Base-by-base conservation (phyloP, 2,329 filamentous ascomycete species). In the Allantophomopsis cytisporea region DNA sequence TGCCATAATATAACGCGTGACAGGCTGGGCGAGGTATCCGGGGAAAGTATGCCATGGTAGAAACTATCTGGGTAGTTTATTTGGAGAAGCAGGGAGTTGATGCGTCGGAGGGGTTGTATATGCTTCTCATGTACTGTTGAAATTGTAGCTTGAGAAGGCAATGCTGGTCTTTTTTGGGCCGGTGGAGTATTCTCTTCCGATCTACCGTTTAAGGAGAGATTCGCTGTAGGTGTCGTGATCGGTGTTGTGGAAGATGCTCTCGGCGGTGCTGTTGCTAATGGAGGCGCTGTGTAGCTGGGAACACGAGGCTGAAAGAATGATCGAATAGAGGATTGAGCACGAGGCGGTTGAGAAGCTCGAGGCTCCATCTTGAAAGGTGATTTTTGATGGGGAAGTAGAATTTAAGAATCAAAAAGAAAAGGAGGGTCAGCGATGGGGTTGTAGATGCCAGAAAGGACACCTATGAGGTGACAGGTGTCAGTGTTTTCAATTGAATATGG, bases 11-110 rank as follows among this genome's bases (percentile, higher is more conserved):
- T 68, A 39, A 73, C 65, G 45, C 75, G 74, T 42, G 71, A 77
- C 62, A 73, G 72, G 50, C 32, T 53, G 43, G 66, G 68, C 31
- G 63, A 65, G 16, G 60, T 57, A 14, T 62, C 51, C 10, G 69
- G 65, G 44, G 73, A 62, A 42, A 69, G 58, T 40, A 73, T 65
- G 31, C 62, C 62, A 39, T 63, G 58, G 64, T 80, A 82, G 60
- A 81, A 81, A 36, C 64, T 63, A 53, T 80, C 76, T 3, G 73
- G 67, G 54, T 81, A 82, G 54, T 63, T 61, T 42, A 81, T 71
- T 37, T 71, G 73, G 1, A 82, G 71, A 39, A 81, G 68, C 38
- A 81, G 68, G 35, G 71, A 61, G 57, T 79, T 80, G 56, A 82
- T 77, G 49, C 76, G 71, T 31, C 72, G 73, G 5, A 82, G 64